Conservation (phyloP, 331 rosid species). For the Prunus yedoensis region DNA sequence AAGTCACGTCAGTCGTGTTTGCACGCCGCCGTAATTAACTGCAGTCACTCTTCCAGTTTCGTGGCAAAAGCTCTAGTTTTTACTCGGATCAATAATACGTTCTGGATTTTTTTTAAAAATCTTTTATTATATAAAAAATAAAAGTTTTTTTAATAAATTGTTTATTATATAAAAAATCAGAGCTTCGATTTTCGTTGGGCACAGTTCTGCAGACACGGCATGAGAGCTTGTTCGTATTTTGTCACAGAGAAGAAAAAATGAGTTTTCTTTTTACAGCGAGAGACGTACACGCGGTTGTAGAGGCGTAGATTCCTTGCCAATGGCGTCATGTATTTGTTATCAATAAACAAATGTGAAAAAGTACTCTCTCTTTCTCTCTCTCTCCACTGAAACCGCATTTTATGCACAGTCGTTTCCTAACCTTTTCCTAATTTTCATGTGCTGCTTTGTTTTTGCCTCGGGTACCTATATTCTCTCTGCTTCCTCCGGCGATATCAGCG, state of each 20-base stretch:
- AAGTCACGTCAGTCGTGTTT: background rate
- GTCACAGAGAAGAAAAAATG: background rate
- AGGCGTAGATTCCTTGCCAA: slow-evolving; percentile 13
- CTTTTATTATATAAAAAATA: too few relatives aligned
- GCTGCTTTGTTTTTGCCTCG: slow-evolving; percentile 39
- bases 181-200: background rate
- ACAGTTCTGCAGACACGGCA: too few relatives aligned
- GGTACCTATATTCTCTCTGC: slow-evolving; percentile 32
- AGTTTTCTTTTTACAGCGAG: background rate
- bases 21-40: slow-evolving; percentile 1
- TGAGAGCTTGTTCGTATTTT: background rate
- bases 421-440: slow-evolving; percentile 52
- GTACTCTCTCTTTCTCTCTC: background rate
- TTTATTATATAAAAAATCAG: background rate
- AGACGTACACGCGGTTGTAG: slow-evolving; percentile 5
- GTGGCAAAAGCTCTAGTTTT: background rate
- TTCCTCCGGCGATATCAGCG: slow-evolving; percentile 6
- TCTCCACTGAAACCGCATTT: slow-evolving; percentile 50
- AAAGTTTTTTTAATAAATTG: too few relatives aligned
- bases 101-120: too few relatives aligned
- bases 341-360: background rate
- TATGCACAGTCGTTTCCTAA: slow-evolving; percentile 39
- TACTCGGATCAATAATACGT: background rate
- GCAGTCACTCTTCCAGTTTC: too few relatives aligned
- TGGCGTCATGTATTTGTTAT: background rate